phyloP scores from a whole-genome alignment of 1,284 basidiomycete genomes.

The Testicularia cyperi region DNA sequence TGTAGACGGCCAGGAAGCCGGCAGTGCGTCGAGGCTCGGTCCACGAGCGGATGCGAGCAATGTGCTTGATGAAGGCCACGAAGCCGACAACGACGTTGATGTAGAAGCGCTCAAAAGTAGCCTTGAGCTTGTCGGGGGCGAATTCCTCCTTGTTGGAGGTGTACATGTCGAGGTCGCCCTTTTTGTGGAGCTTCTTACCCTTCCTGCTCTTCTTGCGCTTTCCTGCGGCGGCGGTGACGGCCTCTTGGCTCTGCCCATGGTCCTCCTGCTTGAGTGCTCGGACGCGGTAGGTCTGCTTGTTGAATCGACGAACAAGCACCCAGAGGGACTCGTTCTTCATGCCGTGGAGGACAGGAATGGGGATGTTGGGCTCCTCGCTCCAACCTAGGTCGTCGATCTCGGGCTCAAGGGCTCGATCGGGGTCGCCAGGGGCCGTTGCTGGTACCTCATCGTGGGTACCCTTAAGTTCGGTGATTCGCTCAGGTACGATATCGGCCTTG shows the following conservation, averaged over 20 bases:
- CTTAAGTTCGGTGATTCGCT: conserved; percentile 13
- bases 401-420: conserved; percentile 39
- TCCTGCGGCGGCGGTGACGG: no score
- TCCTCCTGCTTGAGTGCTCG: conserved; percentile 51
- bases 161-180: conserved; percentile 62
- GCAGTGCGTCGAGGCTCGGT: conserved; percentile 64
- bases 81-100: conserved; percentile 64
- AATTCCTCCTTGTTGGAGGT: conserved; percentile 64
- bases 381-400: conserved; percentile 48
- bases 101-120: conserved; percentile 66
- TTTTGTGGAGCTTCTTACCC: no score
- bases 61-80: conserved; percentile 64
- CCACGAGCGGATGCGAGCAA: conserved; percentile 65
- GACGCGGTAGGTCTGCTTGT: conserved; percentile 63
- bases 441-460: conserved; percentile 28
- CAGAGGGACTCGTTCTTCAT: conserved; percentile 63
- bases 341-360: conserved; percentile 55
- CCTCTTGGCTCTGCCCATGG: no score
- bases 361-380: conserved; percentile 43
- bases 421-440: conserved; percentile 30
- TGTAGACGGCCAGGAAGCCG: conserved; percentile 58
- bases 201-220: no score
- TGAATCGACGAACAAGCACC: conserved; percentile 63
- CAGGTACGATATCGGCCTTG: conserved; percentile 27
- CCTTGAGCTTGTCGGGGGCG: conserved; percentile 64